Base-by-base conservation (phyloP, 805 yeast species). In the Starmerella riodocensis region DNA sequence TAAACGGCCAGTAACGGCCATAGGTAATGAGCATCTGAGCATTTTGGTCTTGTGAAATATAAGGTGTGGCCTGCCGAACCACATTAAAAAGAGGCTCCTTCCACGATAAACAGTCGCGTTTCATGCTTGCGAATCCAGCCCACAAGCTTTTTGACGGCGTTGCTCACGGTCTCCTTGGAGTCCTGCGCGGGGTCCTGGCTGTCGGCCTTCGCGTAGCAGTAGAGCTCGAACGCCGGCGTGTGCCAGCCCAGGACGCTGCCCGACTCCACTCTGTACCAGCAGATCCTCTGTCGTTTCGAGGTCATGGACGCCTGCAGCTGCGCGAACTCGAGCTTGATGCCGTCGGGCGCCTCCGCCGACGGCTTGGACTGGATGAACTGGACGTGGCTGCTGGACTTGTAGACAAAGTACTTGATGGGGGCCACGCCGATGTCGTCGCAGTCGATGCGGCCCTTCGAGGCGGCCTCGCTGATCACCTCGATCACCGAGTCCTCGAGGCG, bases 51-150 rank as follows among this genome's bases (percentile, higher is more conserved):
- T n/a, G n/a, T n/a, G n/a, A n/a, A n/a, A n/a, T n/a, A n/a, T n/a
- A n/a, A n/a, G n/a, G n/a, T n/a, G n/a, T n/a, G n/a, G n/a, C n/a
- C n/a, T n/a, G n/a, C n/a, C n/a, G 5, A 26, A 25, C 7, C 20
- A 19, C 9, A 6, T 52, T 48, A 76, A 52, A 74, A 79, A 0
- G 70, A 66, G 0, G 80, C 82, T 1, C 91, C 91, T n/a, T 75
- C 76, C 18, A 74, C 71, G 9, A 79, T 73, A 55, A 83, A 84
- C 26, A 84, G 55, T 29, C 91, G 62, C 38, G 73, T 74, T 46
- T 79, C 79, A 48, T 81, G 71, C 46, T 67, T 73, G 44, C 71
- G 67, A 50, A 93, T 77, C 94, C 95, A 86, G 35, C 66, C 66
- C 7, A 80, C 74, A 12, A 84, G 72, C 17, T 66, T 64, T 37